phyloP scores from a whole-genome alignment of 106 monocot genomes.

The Dendrobium catenatum region DNA sequence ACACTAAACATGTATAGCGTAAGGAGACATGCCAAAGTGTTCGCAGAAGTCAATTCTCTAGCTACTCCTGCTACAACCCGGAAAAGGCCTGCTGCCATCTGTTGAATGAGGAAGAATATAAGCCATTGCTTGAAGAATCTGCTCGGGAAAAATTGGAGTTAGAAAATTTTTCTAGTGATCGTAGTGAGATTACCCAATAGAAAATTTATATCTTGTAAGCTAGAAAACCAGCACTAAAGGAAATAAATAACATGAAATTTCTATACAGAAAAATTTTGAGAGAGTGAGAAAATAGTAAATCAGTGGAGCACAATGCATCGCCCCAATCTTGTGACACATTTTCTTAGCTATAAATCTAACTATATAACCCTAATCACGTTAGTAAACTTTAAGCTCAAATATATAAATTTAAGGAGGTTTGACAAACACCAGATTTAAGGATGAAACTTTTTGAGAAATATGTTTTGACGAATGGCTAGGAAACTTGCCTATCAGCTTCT shows the following conservation, averaged over 20 bases:
- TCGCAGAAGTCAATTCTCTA: slow-evolving; percentile 11
- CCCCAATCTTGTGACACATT: background rate
- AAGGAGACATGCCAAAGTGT: background rate
- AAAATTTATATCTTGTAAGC: background rate
- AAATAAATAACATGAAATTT: background rate
- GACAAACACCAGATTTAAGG: background rate
- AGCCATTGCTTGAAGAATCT: slow-evolving; percentile 70
- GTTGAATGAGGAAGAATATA: slow-evolving; percentile 43
- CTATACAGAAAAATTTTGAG: background rate
- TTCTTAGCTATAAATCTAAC: background rate
- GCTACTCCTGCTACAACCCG: slow-evolving; percentile 57
- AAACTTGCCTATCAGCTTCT: slow-evolving; percentile 41
- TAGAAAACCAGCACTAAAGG: background rate
- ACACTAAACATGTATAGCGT: slow-evolving; percentile 43
- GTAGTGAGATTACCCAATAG: background rate
- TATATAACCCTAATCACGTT: background rate
- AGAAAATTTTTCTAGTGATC: background rate
- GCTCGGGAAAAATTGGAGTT: background rate
- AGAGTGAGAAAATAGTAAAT: background rate
- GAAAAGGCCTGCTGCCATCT: slow-evolving; percentile 69
- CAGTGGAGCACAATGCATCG: background rate
- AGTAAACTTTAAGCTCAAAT: background rate
- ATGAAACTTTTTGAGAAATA: background rate
- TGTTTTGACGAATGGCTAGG: background rate
- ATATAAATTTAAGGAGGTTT: background rate